Conservation (phyloP, 2,329 filamentous ascomycete species). For the Colletotrichum scovillei region DNA sequence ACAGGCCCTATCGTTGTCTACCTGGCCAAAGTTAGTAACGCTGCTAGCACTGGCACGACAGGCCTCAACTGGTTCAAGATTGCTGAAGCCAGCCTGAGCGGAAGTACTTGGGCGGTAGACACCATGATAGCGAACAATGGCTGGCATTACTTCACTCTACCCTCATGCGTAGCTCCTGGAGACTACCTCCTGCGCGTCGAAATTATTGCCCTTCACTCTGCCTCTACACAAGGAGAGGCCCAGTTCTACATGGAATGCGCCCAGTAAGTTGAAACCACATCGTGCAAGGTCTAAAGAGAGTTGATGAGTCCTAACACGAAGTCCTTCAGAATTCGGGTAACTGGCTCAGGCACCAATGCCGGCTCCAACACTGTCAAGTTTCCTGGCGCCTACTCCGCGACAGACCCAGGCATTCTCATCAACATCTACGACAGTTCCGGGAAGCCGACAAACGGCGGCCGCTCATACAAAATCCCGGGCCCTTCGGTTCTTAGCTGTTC, state of each 20-base stretch:
- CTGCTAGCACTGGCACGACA: slow-evolving; percentile 50
- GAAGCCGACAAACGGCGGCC: slow-evolving; percentile 42
- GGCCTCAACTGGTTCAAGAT: slow-evolving; percentile 64
- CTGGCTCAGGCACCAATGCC: slow-evolving; percentile 37
- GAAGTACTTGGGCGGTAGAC: slow-evolving; percentile 44
- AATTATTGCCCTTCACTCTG: slow-evolving; percentile 54
- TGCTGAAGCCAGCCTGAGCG: slow-evolving; percentile 51
- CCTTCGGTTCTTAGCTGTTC: slow-evolving; percentile 37
- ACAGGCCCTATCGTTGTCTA: slow-evolving; percentile 61
- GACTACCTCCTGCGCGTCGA: slow-evolving; percentile 56
- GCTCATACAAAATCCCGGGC: slow-evolving; percentile 49
- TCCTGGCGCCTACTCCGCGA: slow-evolving; percentile 41
- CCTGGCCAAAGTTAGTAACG: slow-evolving; percentile 60
- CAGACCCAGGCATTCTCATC: slow-evolving; percentile 41
- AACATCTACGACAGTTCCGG: slow-evolving; percentile 46
- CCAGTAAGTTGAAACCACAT: slow-evolving; percentile 28
- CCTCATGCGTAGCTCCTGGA: slow-evolving; percentile 51
- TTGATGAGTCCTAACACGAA: not conserved
- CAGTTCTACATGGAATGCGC: slow-evolving; percentile 43
- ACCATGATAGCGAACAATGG: slow-evolving; percentile 39
- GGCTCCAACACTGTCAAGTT: slow-evolving; percentile 41
- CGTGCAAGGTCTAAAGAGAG: too few relatives aligned
- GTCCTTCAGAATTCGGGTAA: slow-evolving; percentile 37
- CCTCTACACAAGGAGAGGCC: slow-evolving; percentile 39
- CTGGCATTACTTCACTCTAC: slow-evolving; percentile 51